These are phyloP conservation scores for Rutstroemia sp. DNA, from an alignment of 2,329 filamentous ascomycete species.

Conservation along the genomic window DNA sequence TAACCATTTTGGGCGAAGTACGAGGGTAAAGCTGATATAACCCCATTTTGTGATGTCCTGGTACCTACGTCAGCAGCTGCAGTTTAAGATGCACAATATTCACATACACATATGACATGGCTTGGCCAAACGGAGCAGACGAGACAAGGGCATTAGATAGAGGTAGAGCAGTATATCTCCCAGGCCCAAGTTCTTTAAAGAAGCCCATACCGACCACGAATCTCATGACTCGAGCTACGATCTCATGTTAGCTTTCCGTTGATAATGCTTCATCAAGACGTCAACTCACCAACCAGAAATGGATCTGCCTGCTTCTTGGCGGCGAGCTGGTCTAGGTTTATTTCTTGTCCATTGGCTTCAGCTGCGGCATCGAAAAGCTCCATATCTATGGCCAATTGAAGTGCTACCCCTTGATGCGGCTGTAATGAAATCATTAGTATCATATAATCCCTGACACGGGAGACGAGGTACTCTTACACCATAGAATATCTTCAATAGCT, in stretches of 20 bases:
- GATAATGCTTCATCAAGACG: too few relatives aligned
- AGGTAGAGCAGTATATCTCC: constrained; percentile 5
- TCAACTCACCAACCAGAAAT: background rate
- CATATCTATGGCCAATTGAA: constrained; percentile 1
- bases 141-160: constrained; percentile 1
- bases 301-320: background rate
- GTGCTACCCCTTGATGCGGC: background rate
- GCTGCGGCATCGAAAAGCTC: constrained; percentile 1
- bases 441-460: too few relatives aligned
- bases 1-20: constrained; percentile 11
- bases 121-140: background rate
- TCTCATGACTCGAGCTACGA: constrained; percentile 12
- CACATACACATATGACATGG: background rate
- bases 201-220: constrained; percentile 8
- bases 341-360: background rate
- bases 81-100: background rate
- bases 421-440: background rate
- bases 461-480: background rate
- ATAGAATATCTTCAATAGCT: background rate
- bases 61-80: background rate
- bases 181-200: constrained; percentile 5
- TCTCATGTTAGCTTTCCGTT: background rate
- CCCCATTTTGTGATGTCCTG: constrained; percentile 8
- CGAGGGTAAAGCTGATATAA: constrained; percentile 3
- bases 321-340: background rate